Conservation (phyloP, 768 basidiomycete genomes). For the Neoboletus subvelutipes region DNA sequence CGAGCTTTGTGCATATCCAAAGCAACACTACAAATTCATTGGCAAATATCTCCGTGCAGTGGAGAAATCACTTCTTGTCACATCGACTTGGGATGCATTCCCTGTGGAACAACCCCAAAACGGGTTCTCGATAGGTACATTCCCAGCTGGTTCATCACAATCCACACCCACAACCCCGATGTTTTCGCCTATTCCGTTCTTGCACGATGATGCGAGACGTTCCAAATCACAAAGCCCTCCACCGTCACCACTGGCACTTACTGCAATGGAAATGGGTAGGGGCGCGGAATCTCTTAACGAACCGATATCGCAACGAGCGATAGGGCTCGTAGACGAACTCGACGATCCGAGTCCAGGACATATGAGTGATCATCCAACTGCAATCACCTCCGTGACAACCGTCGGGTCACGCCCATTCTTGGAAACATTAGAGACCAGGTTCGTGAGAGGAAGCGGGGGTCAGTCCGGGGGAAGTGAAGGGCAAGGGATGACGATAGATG, state of each 20-base stretch:
- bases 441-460: constrained; percentile 50
- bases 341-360: constrained; percentile 85
- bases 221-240: constrained; percentile 80
- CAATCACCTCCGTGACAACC: constrained; percentile 65
- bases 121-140: constrained; percentile 27
- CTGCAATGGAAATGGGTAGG: constrained; percentile 34
- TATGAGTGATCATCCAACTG: constrained; percentile 75
- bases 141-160: constrained; percentile 47
- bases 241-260: constrained; percentile 65
- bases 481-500: constrained; percentile 41
- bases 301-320: constrained; percentile 42
- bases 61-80: constrained; percentile 79
- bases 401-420: constrained; percentile 46
- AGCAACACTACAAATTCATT: constrained; percentile 67
- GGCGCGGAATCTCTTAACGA: constrained; percentile 39
- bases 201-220: constrained; percentile 79
- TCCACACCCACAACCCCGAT: constrained; percentile 74
- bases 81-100: constrained; percentile 75
- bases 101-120: constrained; percentile 42
- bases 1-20: constrained; percentile 72
- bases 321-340: constrained; percentile 83
- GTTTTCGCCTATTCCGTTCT: constrained; percentile 85
- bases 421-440: constrained; percentile 59
- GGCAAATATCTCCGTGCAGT: constrained; percentile 90
- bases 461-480: constrained; percentile 26